Evolutionary conservation across 345 rosid genomes (phyloP).

Genomic region (Sonneratia alba): DNA sequence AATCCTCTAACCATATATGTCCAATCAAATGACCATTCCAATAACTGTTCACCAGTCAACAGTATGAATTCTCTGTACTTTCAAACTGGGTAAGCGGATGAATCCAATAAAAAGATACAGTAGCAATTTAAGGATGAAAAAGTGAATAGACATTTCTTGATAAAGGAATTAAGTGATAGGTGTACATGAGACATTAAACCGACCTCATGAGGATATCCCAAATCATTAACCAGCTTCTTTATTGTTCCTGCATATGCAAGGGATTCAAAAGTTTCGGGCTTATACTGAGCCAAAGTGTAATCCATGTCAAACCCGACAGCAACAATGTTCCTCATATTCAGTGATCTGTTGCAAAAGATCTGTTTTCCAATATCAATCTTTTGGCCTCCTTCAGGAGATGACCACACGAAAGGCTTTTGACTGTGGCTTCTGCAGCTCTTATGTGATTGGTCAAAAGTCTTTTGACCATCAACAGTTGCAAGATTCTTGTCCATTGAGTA

Average conservation of each 20-base stretch:
- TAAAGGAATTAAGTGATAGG: background rate
- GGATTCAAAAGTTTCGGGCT: slow-evolving; percentile 86
- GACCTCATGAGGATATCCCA: slow-evolving; percentile 92
- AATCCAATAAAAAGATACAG: background rate
- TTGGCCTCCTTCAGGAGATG: slow-evolving; percentile 53
- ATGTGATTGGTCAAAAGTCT: slow-evolving; percentile 19
- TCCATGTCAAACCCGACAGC: slow-evolving; percentile 99
- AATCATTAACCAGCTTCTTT: slow-evolving; percentile 70
- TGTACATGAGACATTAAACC: slow-evolving; percentile 13
- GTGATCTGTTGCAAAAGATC: slow-evolving; percentile 89
- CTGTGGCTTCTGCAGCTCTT: slow-evolving; percentile 20
- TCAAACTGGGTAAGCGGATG: background rate
- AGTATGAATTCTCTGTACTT: background rate
- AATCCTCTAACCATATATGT: slow-evolving; percentile 94
- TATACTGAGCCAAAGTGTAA: slow-evolving; percentile 95
- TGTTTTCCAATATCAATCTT: slow-evolving; percentile 54
- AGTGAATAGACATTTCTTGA: background rate
- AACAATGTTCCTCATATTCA: slow-evolving; percentile 84
- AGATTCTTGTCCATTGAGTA: slow-evolving; percentile 41
- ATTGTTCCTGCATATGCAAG: slow-evolving; percentile 91
- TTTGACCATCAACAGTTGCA: slow-evolving; percentile 26
- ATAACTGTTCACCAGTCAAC: slow-evolving; percentile 31
- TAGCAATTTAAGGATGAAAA: background rate
- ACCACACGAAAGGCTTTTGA: slow-evolving; percentile 49
- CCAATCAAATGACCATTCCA: slow-evolving; percentile 84